Evolutionary conservation across 2,329 filamentous ascomycete genomes (phyloP), one percentile per base, ranked within the genome.

Genomic region (Dactylella cylindrospora): DNA sequence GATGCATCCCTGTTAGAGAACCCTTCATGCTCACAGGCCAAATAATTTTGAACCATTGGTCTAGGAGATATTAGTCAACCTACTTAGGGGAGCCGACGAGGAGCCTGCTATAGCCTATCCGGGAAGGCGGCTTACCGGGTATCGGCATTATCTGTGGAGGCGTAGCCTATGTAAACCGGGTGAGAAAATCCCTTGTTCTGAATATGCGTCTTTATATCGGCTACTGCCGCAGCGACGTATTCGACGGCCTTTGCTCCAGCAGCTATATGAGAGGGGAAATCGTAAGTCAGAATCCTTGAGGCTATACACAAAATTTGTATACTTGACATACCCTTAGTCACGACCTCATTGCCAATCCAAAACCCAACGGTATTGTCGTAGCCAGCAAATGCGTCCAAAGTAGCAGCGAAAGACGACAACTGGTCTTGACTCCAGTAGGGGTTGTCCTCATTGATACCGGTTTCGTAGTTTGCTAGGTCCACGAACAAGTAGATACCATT

Each of bases 301-400:
- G 29, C 5, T 36, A 22, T n/a, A 5, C 10, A 20, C 28, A 23
- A 19, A 20, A n/a, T 29, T 31, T 5, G 12, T 20, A 31, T 23
- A 38, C 12, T 12, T 17, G 5, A 44, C 36, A 8, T 46, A 60
- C 54, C 40, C 39, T 75, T 76, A 33, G 84, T 85, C 68, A 95
- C 82, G 59, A 93, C 85, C 73, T 95, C 90, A 70, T 95, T 95
- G 67, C 89, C 90, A 59, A 95, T 80, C 69, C 94, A 91, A 73
- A 93, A 86, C 33, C 87, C 89, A 10, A 89, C 82, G 1, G 86
- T 79, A 71, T 95, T 95, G 73, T 90, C 81, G 71, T 85, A 95
- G 43, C 78, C 73, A 38, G 85, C 80, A 73, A 93, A 93, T 23
- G 81, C 79, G 70, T 94, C 88, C 77, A 93, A 81, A 66, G 90